A percentile compares a stretch with the other conserved stretches of the same genome.
phyloP scores from a whole-genome alignment of 352 stramenopile species.

The Phytophthora kernoviae region DNA sequence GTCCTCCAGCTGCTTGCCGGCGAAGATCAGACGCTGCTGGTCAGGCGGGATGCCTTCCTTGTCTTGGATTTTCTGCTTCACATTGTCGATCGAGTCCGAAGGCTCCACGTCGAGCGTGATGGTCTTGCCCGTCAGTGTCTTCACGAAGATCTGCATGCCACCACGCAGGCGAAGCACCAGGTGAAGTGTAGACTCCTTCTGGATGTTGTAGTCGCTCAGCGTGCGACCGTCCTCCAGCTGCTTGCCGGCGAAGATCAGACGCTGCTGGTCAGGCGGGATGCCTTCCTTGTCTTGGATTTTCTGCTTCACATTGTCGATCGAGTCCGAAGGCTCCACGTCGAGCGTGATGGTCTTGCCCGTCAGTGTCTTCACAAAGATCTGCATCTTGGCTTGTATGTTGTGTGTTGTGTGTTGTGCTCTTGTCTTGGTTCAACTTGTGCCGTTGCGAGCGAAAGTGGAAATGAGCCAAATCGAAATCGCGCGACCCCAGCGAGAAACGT shows the following conservation, averaged over 20 bases:
- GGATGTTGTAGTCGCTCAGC: too few relatives aligned
- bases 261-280: too few relatives aligned
- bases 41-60: too few relatives aligned
- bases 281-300: too few relatives aligned
- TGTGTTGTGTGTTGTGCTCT: not conserved
- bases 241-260: slow-evolving; percentile 2
- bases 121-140: slow-evolving; percentile 1
- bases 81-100: slow-evolving; percentile 1
- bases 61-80: slow-evolving; percentile 1
- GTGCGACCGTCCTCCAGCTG: slow-evolving; percentile 1
- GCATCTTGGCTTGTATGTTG: slow-evolving; percentile 19
- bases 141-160: slow-evolving; percentile 2
- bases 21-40: too few relatives aligned
- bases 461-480: slow-evolving; percentile 21
- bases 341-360: slow-evolving; percentile 2
- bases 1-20: slow-evolving; percentile 2
- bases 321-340: too few relatives aligned
- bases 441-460: slow-evolving; percentile 20
- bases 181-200: too few relatives aligned
- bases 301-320: too few relatives aligned
- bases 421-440: slow-evolving; percentile 16
- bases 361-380: slow-evolving; percentile 1
- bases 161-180: not conserved
- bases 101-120: slow-evolving; percentile 1
- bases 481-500: too few relatives aligned